Conservation (phyloP, 805 yeast genomes). For the Wickerhamiella sergipiensis region DNA sequence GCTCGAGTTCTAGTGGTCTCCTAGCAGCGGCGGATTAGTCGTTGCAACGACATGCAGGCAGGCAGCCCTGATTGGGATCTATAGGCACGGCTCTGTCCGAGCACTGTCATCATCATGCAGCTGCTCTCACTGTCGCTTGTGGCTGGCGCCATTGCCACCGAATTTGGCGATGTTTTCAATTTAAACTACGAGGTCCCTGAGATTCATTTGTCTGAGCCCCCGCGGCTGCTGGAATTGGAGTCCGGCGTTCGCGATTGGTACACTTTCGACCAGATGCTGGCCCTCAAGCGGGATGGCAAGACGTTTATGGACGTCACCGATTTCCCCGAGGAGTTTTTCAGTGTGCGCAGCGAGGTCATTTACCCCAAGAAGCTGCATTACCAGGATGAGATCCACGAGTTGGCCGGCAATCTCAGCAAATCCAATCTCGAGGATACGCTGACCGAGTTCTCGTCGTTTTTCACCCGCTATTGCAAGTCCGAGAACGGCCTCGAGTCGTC, state of each 20-base stretch:
- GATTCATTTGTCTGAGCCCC: constrained; percentile 1
- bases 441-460: constrained; percentile 52
- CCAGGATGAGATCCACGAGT: constrained; percentile 27
- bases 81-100: neutral
- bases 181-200: neutral
- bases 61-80: neutral
- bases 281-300: constrained; percentile 32
- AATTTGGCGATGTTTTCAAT: neutral
- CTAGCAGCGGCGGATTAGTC: too few species aligned
- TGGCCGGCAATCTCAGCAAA: constrained; percentile 34
- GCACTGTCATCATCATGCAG: neutral
- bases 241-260: constrained; percentile 19
- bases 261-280: constrained; percentile 32
- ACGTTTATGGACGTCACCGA: constrained; percentile 55
- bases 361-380: constrained; percentile 40
- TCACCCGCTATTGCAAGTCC: constrained; percentile 64
- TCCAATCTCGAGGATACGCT: constrained; percentile 39
- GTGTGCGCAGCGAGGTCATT: constrained; percentile 23
- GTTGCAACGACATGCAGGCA: neutral
- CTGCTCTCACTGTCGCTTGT: neutral
- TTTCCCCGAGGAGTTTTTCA: constrained; percentile 18
- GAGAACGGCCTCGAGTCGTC: constrained; percentile 59
- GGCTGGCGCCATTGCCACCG: neutral
- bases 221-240: constrained; percentile 12
- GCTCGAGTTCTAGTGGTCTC: too few species aligned